Base-by-base conservation (phyloP, 495 filamentous ascomycete species). In the Penicillium paradoxum region DNA sequence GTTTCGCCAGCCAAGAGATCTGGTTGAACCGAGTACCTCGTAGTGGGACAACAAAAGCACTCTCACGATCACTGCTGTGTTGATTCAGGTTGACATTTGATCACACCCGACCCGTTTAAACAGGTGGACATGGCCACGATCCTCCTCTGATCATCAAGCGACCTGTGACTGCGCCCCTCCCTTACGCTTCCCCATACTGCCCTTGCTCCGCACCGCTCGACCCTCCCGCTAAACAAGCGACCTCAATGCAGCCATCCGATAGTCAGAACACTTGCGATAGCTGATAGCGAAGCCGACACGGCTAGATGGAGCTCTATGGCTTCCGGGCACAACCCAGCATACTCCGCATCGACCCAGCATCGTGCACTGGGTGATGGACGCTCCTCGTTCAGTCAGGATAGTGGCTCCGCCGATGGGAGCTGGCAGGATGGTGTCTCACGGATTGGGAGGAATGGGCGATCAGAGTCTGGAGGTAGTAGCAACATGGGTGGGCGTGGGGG, bases 261-360 rank as follows among this genome's bases (percentile, higher is more conserved):
- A 49, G 51, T 52, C 48, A 49, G 46, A 41, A 62, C 47, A 51
- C 57, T 63, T 60, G 64, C 62, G 63, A 71, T 56, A 65, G 68
- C 66, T 75, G 67, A 71, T 71, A 73, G 55, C 59, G 49, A 59
- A 66, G 55, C 66, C 65, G 52, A 56, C 44, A 53, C 58, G 68
- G 65, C 67, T 75, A 68, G 64, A 75, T 75, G 74, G 74, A 72
- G 70, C 66, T 66, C 56, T 59, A 76, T 75, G 73, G 74, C 73
- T 70, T 75, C 74, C 69, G 73, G 67, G 68, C 63, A 75, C 58
- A 73, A 73, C 60, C 68, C 71, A 67, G 66, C 60, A 55, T 75
- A 68, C 67, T 88, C 86, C 53, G 81, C 81, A 51, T 86, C 86
- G 63, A 83, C 83, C 63, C 87, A 89, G 70, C 83, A 85, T 71